A percentile compares a stretch with the other conserved stretches of the same genome.
These are phyloP conservation scores for Beauveria caledonica DNA, from an alignment of 2,329 filamentous ascomycete species.

Conservation along the genomic window DNA sequence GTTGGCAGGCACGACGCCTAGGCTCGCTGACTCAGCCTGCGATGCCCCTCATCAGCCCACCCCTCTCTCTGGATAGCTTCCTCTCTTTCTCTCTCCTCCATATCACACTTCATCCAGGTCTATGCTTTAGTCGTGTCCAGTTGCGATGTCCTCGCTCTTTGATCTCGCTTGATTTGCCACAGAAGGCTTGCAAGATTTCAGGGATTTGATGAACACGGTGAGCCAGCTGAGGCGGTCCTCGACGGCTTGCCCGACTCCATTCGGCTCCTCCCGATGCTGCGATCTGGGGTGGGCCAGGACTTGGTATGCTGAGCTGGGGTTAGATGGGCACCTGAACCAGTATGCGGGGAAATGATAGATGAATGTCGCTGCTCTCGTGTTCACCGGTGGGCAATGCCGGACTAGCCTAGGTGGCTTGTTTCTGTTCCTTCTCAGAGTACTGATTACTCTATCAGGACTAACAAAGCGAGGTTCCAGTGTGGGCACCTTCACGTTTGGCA, in stretches of 20 bases:
- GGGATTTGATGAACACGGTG: too few relatives aligned
- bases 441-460: neutral
- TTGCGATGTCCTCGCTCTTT: too few relatives aligned
- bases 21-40: too few relatives aligned
- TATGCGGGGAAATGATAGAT: neutral
- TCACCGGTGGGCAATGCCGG: slow-evolving; percentile 6
- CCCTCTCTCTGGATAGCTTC: too few relatives aligned
- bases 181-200: too few relatives aligned
- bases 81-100: too few relatives aligned
- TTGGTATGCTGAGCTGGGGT: neutral
- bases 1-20: too few relatives aligned
- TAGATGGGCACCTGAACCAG: too few relatives aligned
- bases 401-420: neutral
- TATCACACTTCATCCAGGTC: too few relatives aligned
- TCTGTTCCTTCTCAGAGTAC: neutral
- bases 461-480: neutral
- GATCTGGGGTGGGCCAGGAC: neutral
- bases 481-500: slow-evolving; percentile 5
- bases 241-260: neutral
- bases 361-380: slow-evolving; percentile 1
- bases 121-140: too few relatives aligned
- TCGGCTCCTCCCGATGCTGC: neutral
- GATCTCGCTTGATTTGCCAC: too few relatives aligned
- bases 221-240: neutral
- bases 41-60: too few relatives aligned